Base-by-base conservation (phyloP, 225 moss, liverwort and hornwort genomes). In the Antitrichia curtipendula region DNA sequence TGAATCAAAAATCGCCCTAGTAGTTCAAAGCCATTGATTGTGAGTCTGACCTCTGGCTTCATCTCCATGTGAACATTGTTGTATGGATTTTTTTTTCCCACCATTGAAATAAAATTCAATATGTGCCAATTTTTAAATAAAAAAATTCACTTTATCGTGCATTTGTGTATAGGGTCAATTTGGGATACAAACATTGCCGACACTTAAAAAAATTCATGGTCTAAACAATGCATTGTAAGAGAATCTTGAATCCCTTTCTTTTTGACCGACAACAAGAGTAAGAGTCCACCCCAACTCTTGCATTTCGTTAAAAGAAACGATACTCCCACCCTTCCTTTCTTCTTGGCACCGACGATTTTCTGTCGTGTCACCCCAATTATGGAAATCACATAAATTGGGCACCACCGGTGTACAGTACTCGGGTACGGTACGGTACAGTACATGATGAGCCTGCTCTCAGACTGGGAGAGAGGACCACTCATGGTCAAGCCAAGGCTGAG, bases 1-100 rank as follows among this genome's bases (percentile, higher is more conserved):
- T 23, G 8, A 23, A 23, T 68, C 2, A 68, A 68, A 23, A 38
- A 8, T 40, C 0, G 2, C 13, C 8, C 4, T 40, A 23, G 7
- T 23, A 40, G 13, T 8, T 38, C 23, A 23, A 38, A 68, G 68
- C 3, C 3, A 22, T 68, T 1, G 22, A 0, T 40, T 0, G 3
- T 40, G 40, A 68, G 8, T 40, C 40, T 1, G 2, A 0, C 12
- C n/a, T 4, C 3, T 12, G 12, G 12, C n/a, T 38, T 38, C 23
- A 68, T 68, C 8, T 68, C 4, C 0, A 68, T 0, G 1, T 40
- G n/a, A n/a, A n/a, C n/a, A 4, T 1, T 40, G 8, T 13, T 68
- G 23, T 13, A 4, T 7, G 1, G 3, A 38, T 68, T 38, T 38
- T 1, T 68, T 38, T 38, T 36, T n/a, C n/a, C 7, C 4, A 68